These are phyloP conservation scores for Nigrospora sphaerica DNA, from an alignment of 2,329 filamentous ascomycete genomes.

Conservation along the genomic window DNA sequence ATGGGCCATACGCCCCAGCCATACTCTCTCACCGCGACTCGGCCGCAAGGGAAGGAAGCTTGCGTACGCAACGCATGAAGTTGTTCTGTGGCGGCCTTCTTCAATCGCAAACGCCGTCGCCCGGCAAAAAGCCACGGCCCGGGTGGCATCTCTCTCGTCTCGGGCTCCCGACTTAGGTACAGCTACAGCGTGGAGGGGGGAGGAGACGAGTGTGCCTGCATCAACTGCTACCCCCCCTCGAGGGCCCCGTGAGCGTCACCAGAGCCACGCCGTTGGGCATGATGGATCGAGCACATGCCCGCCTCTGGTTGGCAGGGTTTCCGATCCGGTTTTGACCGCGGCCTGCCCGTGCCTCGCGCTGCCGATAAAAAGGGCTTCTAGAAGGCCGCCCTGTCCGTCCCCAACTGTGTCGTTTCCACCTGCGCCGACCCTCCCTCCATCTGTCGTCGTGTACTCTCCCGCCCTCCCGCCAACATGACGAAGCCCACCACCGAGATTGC, in stretches of 20 bases:
- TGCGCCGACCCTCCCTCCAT: neutral
- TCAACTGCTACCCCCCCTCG: too few relatives aligned
- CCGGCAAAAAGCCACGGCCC: too few relatives aligned
- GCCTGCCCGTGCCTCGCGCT: neutral
- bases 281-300: neutral
- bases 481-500: slow-evolving; percentile 48
- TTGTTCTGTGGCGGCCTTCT: too few relatives aligned
- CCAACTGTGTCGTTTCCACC: neutral
- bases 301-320: neutral
- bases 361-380: slow-evolving; percentile 1
- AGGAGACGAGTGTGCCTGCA: too few relatives aligned
- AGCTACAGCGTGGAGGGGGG: too few relatives aligned
- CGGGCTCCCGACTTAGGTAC: too few relatives aligned
- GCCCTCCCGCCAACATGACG: slow-evolving; percentile 19
- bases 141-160: too few relatives aligned
- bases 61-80: too few relatives aligned
- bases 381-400: neutral
- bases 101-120: too few relatives aligned
- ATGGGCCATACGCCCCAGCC: too few relatives aligned
- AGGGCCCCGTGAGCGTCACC: neutral
- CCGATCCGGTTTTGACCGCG: neutral
- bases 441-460: neutral
- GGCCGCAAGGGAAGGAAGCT: too few relatives aligned
- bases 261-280: neutral
- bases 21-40: too few relatives aligned